Evolutionary conservation across 169 alveolate species (phyloP), one percentile per base, ranked within the genome.

Genomic region (Plasmodium gonderi): DNA sequence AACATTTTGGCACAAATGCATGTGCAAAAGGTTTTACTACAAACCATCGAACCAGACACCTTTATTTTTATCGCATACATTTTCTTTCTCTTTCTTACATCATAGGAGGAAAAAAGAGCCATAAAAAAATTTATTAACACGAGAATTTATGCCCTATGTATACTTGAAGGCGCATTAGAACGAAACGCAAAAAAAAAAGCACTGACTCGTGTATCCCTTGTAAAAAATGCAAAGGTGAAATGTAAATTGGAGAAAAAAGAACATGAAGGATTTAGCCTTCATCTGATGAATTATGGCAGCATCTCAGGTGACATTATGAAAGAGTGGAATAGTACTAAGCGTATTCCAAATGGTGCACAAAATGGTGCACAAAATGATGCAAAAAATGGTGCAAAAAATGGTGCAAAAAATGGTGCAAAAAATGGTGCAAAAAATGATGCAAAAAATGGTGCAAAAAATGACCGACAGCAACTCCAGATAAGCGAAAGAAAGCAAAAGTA

Each of bases 41-140:
- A 5, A 31, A 69, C 31, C 14, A 69, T 12, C 1, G 14, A 69
- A 69, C 23, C 9, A 69, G n/a, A 9, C 42, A 14, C 29, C 20
- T 9, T 3, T 29, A 1, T 17, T 12, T 79, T 49, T 29, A 29
- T 23, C 29, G 33, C 44, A 65, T 17, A 69, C 14, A 33, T 72
- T 31, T 36, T 36, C 36, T 17, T 17, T 2, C 7, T 45, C 17
- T 60, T 44, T 9, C 26, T 68, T 5, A 31, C 42, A 20, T 1
- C 67, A 17, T 17, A 87, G 93, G 79, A 31, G 17, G 89, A 87
- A 26, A 87, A 75, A 47, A 54, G 93, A 38, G 49, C 38, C 38
- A 51, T 87, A 51, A 38, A 82, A 6, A 87, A 75, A 17, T 87
- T 68, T 31, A 75, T 87, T 38, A 87, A 87, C 68, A 54, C 68